A percentile compares a stretch with the other conserved stretches of the same genome.
phyloP scores from a whole-genome alignment of 169 alveolate genomes.

The Plasmodium blacklocki region DNA sequence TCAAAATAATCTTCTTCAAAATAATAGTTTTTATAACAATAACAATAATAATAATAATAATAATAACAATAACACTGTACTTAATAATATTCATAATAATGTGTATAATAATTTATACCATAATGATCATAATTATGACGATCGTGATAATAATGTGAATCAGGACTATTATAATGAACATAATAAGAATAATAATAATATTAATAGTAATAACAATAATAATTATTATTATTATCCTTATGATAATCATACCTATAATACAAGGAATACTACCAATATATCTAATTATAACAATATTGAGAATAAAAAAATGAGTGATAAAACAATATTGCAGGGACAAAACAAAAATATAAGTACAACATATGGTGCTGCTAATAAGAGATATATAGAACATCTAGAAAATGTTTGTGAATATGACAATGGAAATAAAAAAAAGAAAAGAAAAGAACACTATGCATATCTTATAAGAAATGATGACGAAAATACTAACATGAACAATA shows the following conservation, averaged over 20 bases:
- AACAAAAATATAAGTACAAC: not conserved
- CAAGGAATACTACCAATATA: no score
- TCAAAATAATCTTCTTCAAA: no score
- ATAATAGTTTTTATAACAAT: no score
- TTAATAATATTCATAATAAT: conserved; percentile 2
- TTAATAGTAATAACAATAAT: not conserved
- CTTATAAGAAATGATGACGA: conserved; percentile 17
- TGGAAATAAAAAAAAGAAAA: conserved; percentile 30
- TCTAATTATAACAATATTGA: no score
- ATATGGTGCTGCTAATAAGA: not conserved
- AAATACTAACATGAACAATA: not conserved
- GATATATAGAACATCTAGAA: not conserved
- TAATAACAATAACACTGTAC: no score
- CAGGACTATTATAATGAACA: not conserved
- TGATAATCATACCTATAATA: conserved; percentile 2
- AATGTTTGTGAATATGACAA: conserved; percentile 10
- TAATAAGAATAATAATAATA: conserved; percentile 9
- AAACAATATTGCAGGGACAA: not conserved
- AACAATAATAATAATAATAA: no score
- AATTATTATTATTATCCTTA: not conserved
- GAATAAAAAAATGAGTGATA: no score
- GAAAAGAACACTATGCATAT: conserved; percentile 23
- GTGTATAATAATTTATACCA: not conserved
- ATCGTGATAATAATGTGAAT: not conserved
- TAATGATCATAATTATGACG: not conserved